These are phyloP conservation scores for Cantharellus anzutake DNA, from an alignment of 768 basidiomycete genomes.

Conservation along the genomic window DNA sequence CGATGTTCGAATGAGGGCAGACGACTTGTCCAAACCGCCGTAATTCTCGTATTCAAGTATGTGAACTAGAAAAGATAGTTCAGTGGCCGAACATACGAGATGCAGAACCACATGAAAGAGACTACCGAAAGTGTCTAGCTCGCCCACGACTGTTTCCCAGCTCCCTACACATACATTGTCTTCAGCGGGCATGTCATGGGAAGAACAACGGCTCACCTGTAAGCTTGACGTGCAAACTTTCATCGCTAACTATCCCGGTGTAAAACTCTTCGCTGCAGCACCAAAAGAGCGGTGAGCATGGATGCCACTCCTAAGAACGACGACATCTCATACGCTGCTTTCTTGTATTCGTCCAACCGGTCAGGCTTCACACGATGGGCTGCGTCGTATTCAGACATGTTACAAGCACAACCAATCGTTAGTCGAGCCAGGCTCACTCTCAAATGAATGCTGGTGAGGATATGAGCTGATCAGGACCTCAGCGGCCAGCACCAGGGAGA, in stretches of 20 bases:
- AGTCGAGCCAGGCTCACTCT: slow-evolving; percentile 32
- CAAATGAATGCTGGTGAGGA: slow-evolving; percentile 41
- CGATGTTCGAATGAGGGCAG: slow-evolving; percentile 39
- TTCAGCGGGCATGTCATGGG: not conserved
- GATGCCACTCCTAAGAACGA: not conserved
- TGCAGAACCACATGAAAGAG: slow-evolving; percentile 12
- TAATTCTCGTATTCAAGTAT: slow-evolving; percentile 93
- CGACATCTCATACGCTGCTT: slow-evolving; percentile 46
- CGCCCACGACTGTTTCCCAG: slow-evolving; percentile 83
- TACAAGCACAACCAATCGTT: no score
- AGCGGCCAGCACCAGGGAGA: not conserved
- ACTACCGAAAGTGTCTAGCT: slow-evolving; percentile 68
- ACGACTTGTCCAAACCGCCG: slow-evolving; percentile 67
- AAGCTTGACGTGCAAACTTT: slow-evolving; percentile 61
- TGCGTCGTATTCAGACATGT: not conserved
- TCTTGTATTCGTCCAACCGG: slow-evolving; percentile 64
- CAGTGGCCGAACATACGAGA: not conserved
- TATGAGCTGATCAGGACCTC: not conserved
- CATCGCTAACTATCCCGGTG: slow-evolving; percentile 52
- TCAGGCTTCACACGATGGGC: slow-evolving; percentile 68
- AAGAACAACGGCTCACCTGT: slow-evolving; percentile 18
- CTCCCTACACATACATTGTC: slow-evolving; percentile 28
- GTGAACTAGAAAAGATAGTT: slow-evolving; percentile 22
- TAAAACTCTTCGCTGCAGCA: slow-evolving; percentile 61
- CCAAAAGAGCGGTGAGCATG: slow-evolving; percentile 6